A percentile compares a stretch with the other conserved stretches of the same genome.
These are phyloP conservation scores for Cucurbita ficifolia DNA, from an alignment of 306 rosid genomes.

Conservation along the genomic window DNA sequence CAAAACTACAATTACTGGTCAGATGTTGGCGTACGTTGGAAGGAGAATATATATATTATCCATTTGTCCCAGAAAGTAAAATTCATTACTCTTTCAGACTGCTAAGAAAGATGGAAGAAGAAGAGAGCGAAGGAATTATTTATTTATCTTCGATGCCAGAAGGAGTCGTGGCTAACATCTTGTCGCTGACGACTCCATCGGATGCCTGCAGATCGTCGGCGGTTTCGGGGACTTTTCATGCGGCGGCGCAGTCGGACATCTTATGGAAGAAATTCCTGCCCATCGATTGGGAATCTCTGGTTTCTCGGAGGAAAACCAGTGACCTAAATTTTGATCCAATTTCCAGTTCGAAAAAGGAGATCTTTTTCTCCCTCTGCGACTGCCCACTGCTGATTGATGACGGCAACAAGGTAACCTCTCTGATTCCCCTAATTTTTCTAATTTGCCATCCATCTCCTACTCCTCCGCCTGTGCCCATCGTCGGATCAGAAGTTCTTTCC, in stretches of 20 bases:
- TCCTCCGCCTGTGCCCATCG: too few relatives aligned
- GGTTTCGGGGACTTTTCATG: conserved; percentile 1
- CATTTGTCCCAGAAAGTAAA: not conserved
- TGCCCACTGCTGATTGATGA: not conserved
- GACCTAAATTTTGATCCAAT: not conserved
- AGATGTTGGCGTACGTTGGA: too few relatives aligned
- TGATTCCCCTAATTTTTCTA: not conserved
- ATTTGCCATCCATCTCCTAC: too few relatives aligned
- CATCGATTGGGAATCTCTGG: not conserved
- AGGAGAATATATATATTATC: not conserved
- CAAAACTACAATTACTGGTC: too few relatives aligned
- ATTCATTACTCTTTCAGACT: not conserved
- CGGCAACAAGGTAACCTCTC: not conserved
- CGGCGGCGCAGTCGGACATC: conserved; percentile 2
- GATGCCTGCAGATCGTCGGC: conserved; percentile 1
- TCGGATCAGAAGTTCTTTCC: not conserved
- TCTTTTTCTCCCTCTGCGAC: not conserved
- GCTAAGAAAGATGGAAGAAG: not conserved
- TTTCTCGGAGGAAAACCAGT: not conserved
- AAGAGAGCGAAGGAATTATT: not conserved
- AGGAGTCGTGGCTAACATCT: not conserved
- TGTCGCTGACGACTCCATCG: not conserved
- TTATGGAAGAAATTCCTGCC: conserved; percentile 5
- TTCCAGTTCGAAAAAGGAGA: conserved; percentile 1
- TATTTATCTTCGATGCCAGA: not conserved